phyloP scores from a whole-genome alignment of 139 green algal species.

The Volvox africanus region DNA sequence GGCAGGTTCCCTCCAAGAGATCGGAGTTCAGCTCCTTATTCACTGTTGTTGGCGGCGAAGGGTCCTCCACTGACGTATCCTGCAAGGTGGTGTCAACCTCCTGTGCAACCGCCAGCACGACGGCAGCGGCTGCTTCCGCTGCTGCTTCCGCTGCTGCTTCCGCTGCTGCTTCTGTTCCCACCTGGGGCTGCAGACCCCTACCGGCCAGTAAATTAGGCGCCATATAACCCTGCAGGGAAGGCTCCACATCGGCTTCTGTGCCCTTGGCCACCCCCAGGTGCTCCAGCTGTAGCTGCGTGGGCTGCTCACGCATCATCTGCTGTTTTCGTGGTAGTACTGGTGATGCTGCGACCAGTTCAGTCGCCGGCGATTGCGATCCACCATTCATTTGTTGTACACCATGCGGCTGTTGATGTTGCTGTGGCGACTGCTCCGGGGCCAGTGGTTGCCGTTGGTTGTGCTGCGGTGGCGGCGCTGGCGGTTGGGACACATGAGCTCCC shows the following conservation, averaged over 20 bases:
- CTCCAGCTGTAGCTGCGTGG: too few species aligned
- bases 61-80: too few species aligned
- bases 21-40: background rate
- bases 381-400: background rate
- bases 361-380: background rate
- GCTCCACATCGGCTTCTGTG: background rate
- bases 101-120: background rate
- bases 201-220: background rate
- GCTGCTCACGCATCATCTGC: background rate
- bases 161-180: background rate
- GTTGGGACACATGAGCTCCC: too few species aligned
- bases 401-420: background rate
- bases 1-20: background rate
- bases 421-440: background rate
- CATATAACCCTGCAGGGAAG: background rate
- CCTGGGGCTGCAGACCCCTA: too few species aligned
- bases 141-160: background rate
- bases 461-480: too few species aligned
- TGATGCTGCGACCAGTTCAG: background rate
- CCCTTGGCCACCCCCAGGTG: background rate
- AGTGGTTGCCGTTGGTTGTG: background rate
- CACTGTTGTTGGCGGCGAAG: too few species aligned
- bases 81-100: too few species aligned
- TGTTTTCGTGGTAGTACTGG: background rate
- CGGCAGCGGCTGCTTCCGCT: background rate